Conservation (phyloP, 257 asterid genomes). For the Ocimum tenuiflorum region DNA sequence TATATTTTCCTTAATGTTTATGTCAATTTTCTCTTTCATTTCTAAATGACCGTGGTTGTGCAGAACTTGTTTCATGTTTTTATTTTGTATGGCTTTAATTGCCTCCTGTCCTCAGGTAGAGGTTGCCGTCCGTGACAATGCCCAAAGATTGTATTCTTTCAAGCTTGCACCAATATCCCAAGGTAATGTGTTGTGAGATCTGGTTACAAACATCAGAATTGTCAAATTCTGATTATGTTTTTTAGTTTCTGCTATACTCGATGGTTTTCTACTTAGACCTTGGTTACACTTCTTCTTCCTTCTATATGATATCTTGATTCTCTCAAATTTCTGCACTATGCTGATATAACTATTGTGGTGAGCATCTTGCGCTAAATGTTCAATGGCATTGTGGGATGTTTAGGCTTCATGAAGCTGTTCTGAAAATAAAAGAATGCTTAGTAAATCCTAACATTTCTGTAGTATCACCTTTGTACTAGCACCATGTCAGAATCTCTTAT, state of each 20-base stretch:
- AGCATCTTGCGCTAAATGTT: constrained; percentile 3
- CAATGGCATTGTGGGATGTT: background rate
- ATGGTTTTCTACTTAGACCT: background rate
- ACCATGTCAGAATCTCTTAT: background rate
- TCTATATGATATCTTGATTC: background rate
- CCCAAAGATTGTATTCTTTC: constrained; percentile 70
- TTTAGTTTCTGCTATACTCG: constrained; percentile 7
- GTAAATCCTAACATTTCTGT: constrained; percentile 8
- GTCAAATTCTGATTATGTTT: constrained; percentile 7
- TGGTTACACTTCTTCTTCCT: background rate
- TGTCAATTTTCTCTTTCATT: background rate
- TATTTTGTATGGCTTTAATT: background rate
- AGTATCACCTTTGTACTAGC: background rate
- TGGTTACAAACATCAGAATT: background rate
- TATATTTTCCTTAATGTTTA: background rate
- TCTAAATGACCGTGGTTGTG: background rate
- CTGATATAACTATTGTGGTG: background rate
- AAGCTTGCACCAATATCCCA: constrained; percentile 59
- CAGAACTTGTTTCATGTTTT: background rate
- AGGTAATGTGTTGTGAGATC: constrained; percentile 39
- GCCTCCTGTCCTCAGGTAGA: constrained; percentile 57
- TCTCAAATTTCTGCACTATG: constrained; percentile 4
- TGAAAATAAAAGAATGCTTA: background rate
- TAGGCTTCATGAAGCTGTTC: constrained; percentile 1
- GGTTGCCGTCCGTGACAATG: constrained; percentile 89